Percentiles rank a stretch among this genome's conserved stretches.
Conservation (phyloP, 2,329 filamentous ascomycete species). For the Hypocrella siamensis region DNA sequence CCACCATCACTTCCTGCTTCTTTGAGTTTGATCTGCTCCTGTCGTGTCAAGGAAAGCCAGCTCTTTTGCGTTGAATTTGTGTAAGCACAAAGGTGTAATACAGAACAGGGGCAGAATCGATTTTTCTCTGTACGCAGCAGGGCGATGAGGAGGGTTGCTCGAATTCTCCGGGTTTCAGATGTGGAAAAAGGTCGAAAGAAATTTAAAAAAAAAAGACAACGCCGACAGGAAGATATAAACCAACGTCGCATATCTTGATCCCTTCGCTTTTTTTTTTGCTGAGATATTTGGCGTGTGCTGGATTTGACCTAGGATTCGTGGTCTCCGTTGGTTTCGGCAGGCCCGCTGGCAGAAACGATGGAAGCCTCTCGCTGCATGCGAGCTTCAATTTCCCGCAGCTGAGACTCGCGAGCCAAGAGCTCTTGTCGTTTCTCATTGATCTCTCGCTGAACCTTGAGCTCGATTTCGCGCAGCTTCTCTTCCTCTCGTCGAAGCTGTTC, state of each 20-base stretch:
- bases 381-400: slow-evolving; percentile 96
- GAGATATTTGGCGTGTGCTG: slow-evolving; percentile 14
- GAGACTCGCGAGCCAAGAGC: slow-evolving; percentile 88
- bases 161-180: slow-evolving; percentile 27
- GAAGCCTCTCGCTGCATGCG: slow-evolving; percentile 81
- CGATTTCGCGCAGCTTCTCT: slow-evolving; percentile 98
- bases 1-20: too few species aligned
- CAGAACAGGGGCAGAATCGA: background rate
- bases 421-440: slow-evolving; percentile 99
- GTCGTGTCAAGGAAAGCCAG: too few species aligned
- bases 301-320: slow-evolving; percentile 28
- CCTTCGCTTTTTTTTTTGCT: slow-evolving; percentile 16
- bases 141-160: too few species aligned
- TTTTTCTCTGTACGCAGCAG: too few species aligned
- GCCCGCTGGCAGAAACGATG: slow-evolving; percentile 18
- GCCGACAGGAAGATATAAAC: slow-evolving; percentile 30
- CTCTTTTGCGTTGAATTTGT: too few species aligned
- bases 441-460: slow-evolving; percentile 98
- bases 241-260: slow-evolving; percentile 21
- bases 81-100: too few species aligned
- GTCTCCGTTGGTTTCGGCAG: slow-evolving; percentile 38
- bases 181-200: slow-evolving; percentile 6
- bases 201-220: slow-evolving; percentile 26
- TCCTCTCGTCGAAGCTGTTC: slow-evolving; percentile 98
- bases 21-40: too few species aligned